Evolutionary conservation across 1,139 yeast genomes (phyloP).

Genomic region (Zygoascus sp.): DNA sequence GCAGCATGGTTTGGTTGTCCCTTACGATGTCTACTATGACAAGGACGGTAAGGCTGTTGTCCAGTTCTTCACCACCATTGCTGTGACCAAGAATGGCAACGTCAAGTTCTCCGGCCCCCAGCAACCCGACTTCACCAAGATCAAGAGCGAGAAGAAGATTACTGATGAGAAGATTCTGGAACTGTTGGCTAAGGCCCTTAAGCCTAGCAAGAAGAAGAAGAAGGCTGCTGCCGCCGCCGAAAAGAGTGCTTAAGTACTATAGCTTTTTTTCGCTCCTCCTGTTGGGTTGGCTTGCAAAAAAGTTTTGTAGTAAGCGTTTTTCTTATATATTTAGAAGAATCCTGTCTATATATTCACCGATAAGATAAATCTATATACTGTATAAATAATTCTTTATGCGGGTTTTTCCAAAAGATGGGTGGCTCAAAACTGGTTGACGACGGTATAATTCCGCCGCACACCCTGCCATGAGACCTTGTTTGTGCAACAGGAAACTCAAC

Average conservation of each 20-base stretch:
- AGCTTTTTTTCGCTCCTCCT: no score
- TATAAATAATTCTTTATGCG: background rate
- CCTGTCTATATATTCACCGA: background rate
- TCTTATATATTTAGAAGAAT: background rate
- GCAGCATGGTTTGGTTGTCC: conserved; percentile 62
- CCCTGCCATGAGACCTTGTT: background rate
- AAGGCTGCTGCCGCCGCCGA: conserved; percentile 8
- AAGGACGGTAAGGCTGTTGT: conserved; percentile 66
- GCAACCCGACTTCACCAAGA: conserved; percentile 45
- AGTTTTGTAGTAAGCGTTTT: no score
- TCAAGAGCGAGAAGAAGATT: conserved; percentile 57
- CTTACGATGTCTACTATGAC: conserved; percentile 67
- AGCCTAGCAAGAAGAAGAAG: conserved; percentile 47
- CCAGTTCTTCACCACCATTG: conserved; percentile 73
- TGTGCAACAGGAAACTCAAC: background rate
- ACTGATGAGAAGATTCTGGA: conserved; percentile 49
- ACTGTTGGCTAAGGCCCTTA: conserved; percentile 54
- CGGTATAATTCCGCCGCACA: conserved; percentile 1
- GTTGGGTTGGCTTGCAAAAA: no score
- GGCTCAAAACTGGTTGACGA: background rate
- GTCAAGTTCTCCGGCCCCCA: conserved; percentile 60
- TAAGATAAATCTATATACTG: background rate
- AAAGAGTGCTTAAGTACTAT: background rate
- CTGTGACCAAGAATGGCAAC: conserved; percentile 68
- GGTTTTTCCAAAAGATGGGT: background rate